Base-by-base conservation (phyloP, 371 early-diverging fungal species). In the Smittium culicis region DNA sequence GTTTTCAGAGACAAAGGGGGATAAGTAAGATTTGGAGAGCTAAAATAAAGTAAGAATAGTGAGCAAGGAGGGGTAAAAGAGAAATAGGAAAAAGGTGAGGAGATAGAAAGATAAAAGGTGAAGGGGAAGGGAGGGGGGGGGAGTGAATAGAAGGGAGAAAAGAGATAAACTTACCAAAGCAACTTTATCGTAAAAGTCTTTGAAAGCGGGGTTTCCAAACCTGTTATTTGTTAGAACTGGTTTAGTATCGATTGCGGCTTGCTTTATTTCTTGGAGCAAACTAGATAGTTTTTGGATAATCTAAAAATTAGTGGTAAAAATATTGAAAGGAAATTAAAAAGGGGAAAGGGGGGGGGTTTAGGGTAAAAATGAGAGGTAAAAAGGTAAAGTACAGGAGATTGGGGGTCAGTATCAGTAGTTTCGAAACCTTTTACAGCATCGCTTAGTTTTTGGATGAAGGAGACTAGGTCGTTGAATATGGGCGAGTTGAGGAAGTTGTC, bases 171-270 rank as follows among this genome's bases (percentile, higher is more conserved):
- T 84, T 67, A 82, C 66, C 58, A 77, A 71, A 35, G 71, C 68
- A 8, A 89, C 79, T 66, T 77, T 81, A 68, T 88, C 86, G 72
- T 86, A 85, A 77, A 90, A 94, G 34, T 80, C 82, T 33, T 86
- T 83, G 77, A 95, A 96, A 2, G 95, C 88, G 27, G 88, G 90
- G 79, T 94, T 96, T 35, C 95, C 95, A 68, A 94, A 96, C 1
- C 95, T 85, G 67, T 85, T 85, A 69, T 86, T 84, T 31, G 88
- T 85, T 66, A 86, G 84, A 2, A 86, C 81, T 16, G 94, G 91
- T 54, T 88, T 88, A 3, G 88, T 87, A 20, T 85, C 84, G 45
- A 81, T 79, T 34, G 86, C 81, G 76, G 85, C 82, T 33, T 76
- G 66, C 32, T 78, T 72, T n/a, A 94, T 71, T 0, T 70, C 74